phyloP scores from a whole-genome alignment of 148 eudicot genomes.

The Cornus florida region DNA sequence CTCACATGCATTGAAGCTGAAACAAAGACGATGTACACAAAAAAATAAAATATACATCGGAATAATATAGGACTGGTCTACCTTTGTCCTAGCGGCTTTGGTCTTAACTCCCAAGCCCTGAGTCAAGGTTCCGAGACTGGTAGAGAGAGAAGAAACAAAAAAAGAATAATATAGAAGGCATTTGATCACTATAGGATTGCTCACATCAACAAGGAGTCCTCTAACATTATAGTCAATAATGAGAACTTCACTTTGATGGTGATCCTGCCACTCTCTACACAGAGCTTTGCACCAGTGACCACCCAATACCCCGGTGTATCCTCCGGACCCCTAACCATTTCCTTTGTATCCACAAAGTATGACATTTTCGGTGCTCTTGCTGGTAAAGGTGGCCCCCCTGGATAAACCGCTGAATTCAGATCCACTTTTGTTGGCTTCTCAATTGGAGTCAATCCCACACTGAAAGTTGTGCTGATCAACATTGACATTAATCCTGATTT shows the following conservation, averaged over 20 bases:
- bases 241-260: slow-evolving; percentile 72
- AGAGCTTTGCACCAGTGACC: slow-evolving; percentile 50
- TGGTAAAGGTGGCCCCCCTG: slow-evolving; percentile 78
- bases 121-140: too few relatives aligned
- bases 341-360: slow-evolving; percentile 66
- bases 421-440: slow-evolving; percentile 61
- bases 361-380: slow-evolving; percentile 59
- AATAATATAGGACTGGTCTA: too few relatives aligned
- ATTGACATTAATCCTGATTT: slow-evolving; percentile 83
- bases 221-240: slow-evolving; percentile 58
- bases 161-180: not conserved
- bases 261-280: slow-evolving; percentile 56
- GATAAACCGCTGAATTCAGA: slow-evolving; percentile 81
- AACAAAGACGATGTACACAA: not conserved
- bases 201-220: slow-evolving; percentile 57
- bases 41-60: slow-evolving; percentile 3
- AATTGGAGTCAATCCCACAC: slow-evolving; percentile 35
- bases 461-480: slow-evolving; percentile 82
- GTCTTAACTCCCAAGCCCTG: too few relatives aligned
- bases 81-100: too few relatives aligned
- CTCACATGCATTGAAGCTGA: not conserved
- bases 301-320: slow-evolving; percentile 58
- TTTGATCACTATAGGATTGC: not conserved
- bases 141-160: too few relatives aligned
- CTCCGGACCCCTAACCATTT: slow-evolving; percentile 60